Evolutionary conservation across 768 basidiomycete genomes (phyloP).

Genomic region (Auricularia heimuer): DNA sequence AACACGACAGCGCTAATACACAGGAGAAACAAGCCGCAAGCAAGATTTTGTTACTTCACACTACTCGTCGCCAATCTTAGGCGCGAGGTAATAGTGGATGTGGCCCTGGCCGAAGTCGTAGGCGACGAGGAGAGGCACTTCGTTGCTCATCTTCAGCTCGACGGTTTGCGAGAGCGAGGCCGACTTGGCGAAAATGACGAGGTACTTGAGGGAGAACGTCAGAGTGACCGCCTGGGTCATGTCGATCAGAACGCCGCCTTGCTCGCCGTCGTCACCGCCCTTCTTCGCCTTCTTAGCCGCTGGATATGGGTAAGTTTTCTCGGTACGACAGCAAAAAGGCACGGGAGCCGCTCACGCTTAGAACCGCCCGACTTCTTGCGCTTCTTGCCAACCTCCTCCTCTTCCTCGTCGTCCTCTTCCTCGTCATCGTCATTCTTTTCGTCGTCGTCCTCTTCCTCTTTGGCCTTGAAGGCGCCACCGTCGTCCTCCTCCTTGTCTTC

Average conservation of each 20-base stretch:
- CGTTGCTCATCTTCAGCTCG: constrained; percentile 82
- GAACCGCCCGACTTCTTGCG: constrained; percentile 43
- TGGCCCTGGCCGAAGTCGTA: constrained; percentile 84
- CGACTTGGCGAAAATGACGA: constrained; percentile 93
- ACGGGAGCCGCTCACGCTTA: constrained; percentile 26
- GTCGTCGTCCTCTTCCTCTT: constrained; percentile 35
- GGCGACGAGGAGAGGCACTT: constrained; percentile 80
- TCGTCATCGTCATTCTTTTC: constrained; percentile 41
- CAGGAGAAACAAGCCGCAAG: neutral
- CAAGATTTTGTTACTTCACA: neutral
- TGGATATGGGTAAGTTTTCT: constrained; percentile 15
- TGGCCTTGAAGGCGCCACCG: constrained; percentile 14
- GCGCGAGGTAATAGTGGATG: constrained; percentile 92
- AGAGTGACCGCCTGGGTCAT: constrained; percentile 86
- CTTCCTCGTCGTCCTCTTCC: constrained; percentile 43
- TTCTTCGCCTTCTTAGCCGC: constrained; percentile 53
- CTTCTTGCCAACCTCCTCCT: constrained; percentile 55
- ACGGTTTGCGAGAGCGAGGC: constrained; percentile 62
- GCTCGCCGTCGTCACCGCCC: constrained; percentile 42
- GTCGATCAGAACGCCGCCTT: constrained; percentile 60
- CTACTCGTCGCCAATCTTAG: constrained; percentile 86
- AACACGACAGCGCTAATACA: neutral
- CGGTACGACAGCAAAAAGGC: neutral
- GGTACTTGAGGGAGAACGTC: constrained; percentile 94
- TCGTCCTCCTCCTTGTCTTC: constrained; percentile 23